Base-by-base conservation (phyloP, 2,329 filamentous ascomycete genomes). In the Zarea fungicola region DNA sequence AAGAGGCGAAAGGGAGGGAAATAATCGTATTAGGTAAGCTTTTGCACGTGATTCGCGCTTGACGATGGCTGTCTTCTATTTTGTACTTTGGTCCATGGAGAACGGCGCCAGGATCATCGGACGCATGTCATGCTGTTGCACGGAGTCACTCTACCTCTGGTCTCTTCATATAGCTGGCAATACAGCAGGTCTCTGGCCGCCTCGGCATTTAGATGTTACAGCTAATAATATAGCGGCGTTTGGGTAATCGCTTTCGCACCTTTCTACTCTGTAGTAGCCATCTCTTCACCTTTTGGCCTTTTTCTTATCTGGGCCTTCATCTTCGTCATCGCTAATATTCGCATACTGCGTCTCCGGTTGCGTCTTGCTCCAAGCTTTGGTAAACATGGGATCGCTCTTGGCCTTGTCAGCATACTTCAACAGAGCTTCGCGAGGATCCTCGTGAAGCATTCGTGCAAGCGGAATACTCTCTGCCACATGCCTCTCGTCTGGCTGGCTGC, bases 401-500 rank as follows among this genome's bases (percentile, higher is more conserved):
- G 91, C 90, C 63, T 95, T 85, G 48, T 95, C 89, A 31, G 90
- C 92, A 73, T 97, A 99, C 71, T 95, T 96, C 52, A 99, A 71
- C 61, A 99, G 71, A 39, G 93, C 93, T 68, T 96, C 93, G 55
- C 93, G 77, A 0, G 93, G 93, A 71, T 99, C 93, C 65, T 99
- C 93, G 66, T 99, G 91, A 41, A 95, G 77, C 89, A 99, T 95
- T 54, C 82, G 84, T 54, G 89, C 92, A 11, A 97, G 77, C 23
- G 91, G 89, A 46, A 97, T 95, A 56, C 87, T 88, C 62, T 92
- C 82, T 58, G 84, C 85, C 53, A 99, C 89, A 64, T 95, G 89
- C 60, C 86, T 85, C 65, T 92, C 87, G 65, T 97, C 91, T 0
- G 92, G 91, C 60, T 93, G 87, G 52, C 78, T 87, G 67, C 95